These are phyloP conservation scores for Forsythia viridissima DNA, from an alignment of 257 asterid species.

Conservation along the genomic window DNA sequence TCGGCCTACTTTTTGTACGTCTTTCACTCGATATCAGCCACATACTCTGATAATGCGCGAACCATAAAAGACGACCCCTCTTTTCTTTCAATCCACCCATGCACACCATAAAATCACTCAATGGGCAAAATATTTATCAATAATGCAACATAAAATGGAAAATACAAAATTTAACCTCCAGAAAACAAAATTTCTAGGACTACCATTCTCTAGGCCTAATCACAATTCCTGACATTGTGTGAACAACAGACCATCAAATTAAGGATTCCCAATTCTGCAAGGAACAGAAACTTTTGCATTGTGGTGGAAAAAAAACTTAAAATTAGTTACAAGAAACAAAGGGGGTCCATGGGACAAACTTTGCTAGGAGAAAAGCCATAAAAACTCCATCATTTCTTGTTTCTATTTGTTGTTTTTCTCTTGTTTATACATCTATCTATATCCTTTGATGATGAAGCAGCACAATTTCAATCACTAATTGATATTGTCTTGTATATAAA, in stretches of 20 bases:
- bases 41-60: too few species aligned
- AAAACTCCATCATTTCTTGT: slow-evolving; percentile 36
- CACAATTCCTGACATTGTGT: not conserved
- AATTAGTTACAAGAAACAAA: slow-evolving; percentile 29
- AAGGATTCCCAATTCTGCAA: slow-evolving; percentile 29
- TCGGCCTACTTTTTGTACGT: too few species aligned
- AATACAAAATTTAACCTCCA: not conserved
- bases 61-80: too few species aligned
- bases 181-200: not conserved
- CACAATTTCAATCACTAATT: slow-evolving; percentile 29
- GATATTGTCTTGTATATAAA: slow-evolving; percentile 17
- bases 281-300: slow-evolving; percentile 23
- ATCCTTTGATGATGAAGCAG: slow-evolving; percentile 31
- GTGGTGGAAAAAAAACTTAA: not conserved
- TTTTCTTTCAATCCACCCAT: too few species aligned
- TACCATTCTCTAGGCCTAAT: not conserved
- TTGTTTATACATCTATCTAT: slow-evolving; percentile 10
- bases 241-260: slow-evolving; percentile 15
- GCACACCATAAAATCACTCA: too few species aligned
- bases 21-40: too few species aligned
- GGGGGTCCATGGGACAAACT: slow-evolving; percentile 41
- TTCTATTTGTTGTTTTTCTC: slow-evolving; percentile 11
- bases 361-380: slow-evolving; percentile 37
- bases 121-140: too few species aligned
- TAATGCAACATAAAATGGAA: too few species aligned